These are phyloP conservation scores for Rhizophlyctis rosea DNA, from an alignment of 192 early-diverging fungal genomes.

Conservation along the genomic window DNA sequence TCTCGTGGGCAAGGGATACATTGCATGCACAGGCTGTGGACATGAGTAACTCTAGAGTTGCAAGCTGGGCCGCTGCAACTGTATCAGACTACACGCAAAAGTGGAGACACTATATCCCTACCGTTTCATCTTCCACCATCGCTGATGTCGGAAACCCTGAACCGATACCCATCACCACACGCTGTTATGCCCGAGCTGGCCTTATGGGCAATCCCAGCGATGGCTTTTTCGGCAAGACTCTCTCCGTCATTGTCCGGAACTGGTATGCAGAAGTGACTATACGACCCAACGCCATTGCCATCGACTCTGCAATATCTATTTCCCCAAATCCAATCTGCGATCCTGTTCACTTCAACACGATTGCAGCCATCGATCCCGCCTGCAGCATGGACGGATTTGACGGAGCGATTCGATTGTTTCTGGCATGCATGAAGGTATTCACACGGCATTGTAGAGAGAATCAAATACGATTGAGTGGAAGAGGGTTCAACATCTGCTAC, in stretches of 20 bases:
- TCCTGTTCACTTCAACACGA: constrained; percentile 30
- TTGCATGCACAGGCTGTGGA: background rate
- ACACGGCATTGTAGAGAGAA: constrained; percentile 35
- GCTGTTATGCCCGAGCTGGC: constrained; percentile 56
- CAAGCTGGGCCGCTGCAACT: background rate
- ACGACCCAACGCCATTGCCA: constrained; percentile 38
- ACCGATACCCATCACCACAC: constrained; percentile 29
- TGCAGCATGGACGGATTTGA: constrained; percentile 53
- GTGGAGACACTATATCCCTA: background rate
- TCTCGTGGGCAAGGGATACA: background rate
- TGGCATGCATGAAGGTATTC: constrained; percentile 57
- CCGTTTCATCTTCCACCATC: background rate
- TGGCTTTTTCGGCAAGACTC: constrained; percentile 63
- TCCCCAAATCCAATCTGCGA: constrained; percentile 33
- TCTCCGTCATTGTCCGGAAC: constrained; percentile 60
- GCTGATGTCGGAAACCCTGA: background rate
- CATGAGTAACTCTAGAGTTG: background rate
- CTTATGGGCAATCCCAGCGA: constrained; percentile 66
- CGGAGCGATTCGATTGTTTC: constrained; percentile 45
- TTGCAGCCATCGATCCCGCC: constrained; percentile 25
- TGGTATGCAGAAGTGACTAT: constrained; percentile 55
- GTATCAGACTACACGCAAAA: background rate
- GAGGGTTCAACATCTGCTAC: constrained; percentile 51
- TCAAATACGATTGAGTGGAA: constrained; percentile 24
- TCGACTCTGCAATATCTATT: constrained; percentile 43